These are phyloP conservation scores for Phytophthora syringae DNA, from an alignment of 352 stramenopile genomes.

Conservation along the genomic window DNA sequence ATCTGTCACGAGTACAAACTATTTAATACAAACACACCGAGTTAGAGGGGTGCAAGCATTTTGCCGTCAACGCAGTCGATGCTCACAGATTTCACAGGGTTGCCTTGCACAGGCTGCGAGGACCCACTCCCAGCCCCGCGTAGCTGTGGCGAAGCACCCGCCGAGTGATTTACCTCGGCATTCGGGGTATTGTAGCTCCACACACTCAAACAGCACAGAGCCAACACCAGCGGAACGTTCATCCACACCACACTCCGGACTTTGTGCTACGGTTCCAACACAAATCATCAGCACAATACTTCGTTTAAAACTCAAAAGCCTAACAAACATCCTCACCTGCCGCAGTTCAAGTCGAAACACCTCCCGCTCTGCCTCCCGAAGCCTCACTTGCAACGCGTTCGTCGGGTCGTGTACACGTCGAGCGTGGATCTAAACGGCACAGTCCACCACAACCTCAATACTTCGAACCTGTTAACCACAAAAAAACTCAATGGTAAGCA, in stretches of 20 bases:
- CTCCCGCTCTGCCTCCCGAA: conserved; percentile 53
- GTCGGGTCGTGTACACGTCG: conserved; percentile 56
- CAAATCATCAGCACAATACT: not conserved
- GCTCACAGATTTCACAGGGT: conserved; percentile 39
- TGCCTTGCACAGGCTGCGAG: not conserved
- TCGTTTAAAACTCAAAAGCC: not conserved
- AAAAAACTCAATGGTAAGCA: not conserved
- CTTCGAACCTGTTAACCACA: not conserved
- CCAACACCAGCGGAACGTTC: conserved; percentile 42
- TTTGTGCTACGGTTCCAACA: conserved; percentile 34
- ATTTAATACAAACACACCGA: not conserved
- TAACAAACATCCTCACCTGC: conserved; percentile 34
- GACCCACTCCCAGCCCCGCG: conserved; percentile 16
- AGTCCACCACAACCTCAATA: conserved; percentile 1
- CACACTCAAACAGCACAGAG: conserved; percentile 46
- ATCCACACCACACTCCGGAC: conserved; percentile 42
- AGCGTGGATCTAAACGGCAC: conserved; percentile 44
- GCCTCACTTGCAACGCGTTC: conserved; percentile 48
- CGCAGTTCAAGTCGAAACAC: conserved; percentile 37
- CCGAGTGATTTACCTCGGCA: conserved; percentile 4
- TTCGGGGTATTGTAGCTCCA: conserved; percentile 37
- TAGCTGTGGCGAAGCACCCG: conserved; percentile 9
- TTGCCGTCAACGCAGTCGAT: not conserved
- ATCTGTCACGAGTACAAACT: conserved; percentile 63
- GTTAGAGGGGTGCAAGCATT: not conserved